Evolutionary conservation across 805 yeast genomes (phyloP), one percentile per base, ranked within the genome.

Genomic region (Hanseniaspora lachancei): DNA sequence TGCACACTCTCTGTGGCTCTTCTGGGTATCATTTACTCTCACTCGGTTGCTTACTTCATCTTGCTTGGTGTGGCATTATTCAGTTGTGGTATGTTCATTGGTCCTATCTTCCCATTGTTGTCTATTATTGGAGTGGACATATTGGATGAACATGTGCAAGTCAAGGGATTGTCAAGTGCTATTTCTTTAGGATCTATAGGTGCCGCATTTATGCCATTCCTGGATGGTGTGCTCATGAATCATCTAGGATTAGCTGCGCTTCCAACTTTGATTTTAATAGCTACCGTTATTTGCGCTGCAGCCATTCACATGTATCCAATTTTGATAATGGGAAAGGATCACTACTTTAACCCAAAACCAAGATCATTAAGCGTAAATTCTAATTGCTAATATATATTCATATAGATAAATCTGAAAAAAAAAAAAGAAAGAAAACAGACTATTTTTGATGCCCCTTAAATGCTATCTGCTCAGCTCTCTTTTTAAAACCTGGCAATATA

Each of bases 401-500:
- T 38, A 38, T 16, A n/a, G 41, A 38, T n/a, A 38, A n/a, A 9
- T n/a, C 42, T 15, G 5, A 8, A 32, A 32, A 32, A 10, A 10
- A 29, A 29, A 27, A 10, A 29, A 29, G 9, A 29, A 10, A 7
- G 5, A 32, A 32, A 32, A 32, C 13, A 12, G 20, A 47, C 20
- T 36, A 40, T 27, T 71, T 63, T 8, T 70, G 71, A 66, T 85
- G 95, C 0, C 96, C 96, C 61, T 75, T 79, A 60, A 73, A 77
- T 2, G 97, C 97, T 12, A 83, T 79, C 41, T 70, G 68, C 39
- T 86, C 70, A 54, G 87, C 80, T 60, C 75, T 78, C 13, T 80
- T 80, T 63, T 87, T 96, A 64, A 78, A 82, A 0, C 97, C 98
- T 0, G 89, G 86, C 27, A 93, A 78, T 60, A 83, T 85, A 12